A percentile compares a stretch with the other conserved stretches of the same genome.
Conservation (phyloP, 2,329 filamentous ascomycete species). For the Pseudopyrenochaeta lycopersici region DNA sequence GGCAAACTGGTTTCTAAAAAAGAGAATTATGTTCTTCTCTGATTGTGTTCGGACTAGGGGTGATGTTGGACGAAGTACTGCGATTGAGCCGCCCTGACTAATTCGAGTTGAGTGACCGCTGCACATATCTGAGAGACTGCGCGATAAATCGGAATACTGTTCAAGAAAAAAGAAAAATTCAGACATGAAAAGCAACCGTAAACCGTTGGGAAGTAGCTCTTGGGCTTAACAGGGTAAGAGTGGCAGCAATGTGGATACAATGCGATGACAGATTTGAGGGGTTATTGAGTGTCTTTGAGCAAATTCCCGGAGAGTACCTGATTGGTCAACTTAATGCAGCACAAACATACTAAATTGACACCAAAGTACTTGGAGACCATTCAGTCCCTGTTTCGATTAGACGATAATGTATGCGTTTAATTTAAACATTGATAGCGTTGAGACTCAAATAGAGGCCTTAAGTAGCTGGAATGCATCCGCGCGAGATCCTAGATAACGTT, state of each 20-base stretch:
- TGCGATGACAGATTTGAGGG: conserved; percentile 19
- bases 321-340: conserved; percentile 26
- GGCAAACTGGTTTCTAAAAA: conserved; percentile 40
- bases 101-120: conserved; percentile 38
- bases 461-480: conserved; percentile 50
- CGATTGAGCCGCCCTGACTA: conserved; percentile 49
- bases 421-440: neutral
- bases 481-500: conserved; percentile 63
- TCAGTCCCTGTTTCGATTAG: neutral
- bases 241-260: no score
- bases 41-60: conserved; percentile 9
- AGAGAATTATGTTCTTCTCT: conserved; percentile 33
- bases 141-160: neutral
- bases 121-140: conserved; percentile 30
- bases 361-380: conserved; percentile 28
- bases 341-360: conserved; percentile 19
- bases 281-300: conserved; percentile 47
- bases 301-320: conserved; percentile 45
- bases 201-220: neutral
- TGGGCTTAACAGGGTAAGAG: neutral
- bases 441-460: conserved; percentile 43
- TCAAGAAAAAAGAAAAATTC: neutral
- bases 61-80: conserved; percentile 35
- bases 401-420: neutral
- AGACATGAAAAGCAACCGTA: neutral